Evolutionary conservation across 306 rosid species (phyloP), one percentile per base, ranked within the genome.

Genomic region (Corylus avellana): DNA sequence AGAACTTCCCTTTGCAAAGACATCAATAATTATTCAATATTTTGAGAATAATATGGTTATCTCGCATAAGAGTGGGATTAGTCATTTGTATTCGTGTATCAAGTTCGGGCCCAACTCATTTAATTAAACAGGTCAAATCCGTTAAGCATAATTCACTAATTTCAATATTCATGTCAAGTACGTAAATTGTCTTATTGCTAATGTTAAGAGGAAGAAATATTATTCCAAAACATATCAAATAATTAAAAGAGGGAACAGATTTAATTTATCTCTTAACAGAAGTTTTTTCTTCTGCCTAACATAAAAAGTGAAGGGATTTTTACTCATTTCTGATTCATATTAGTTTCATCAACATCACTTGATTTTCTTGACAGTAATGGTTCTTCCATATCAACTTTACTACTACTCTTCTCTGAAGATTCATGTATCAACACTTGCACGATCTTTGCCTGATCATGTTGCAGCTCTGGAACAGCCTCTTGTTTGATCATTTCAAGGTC

Each of bases 321-420:
- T 17, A 51, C 14, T 70, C 20, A 50, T 74, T 75, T 73, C 22
- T 55, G 67, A 47, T 82, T 61, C 48, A 81, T 68, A 61, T 79
- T 77, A 74, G 12, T 80, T 37, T 85, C 84, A 22, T 50, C 42
- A 20, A 49, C 76, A 72, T 72, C 8, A 74, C 67, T 78, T 70
- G 83, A 47, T 55, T 81, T 85, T 7, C 80, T 81, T 35, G 62
- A 22, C 6, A 91, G 79, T 66, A 89, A 78, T 1, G 94, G 88
- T 77, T 83, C 82, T 84, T 92, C 89, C 80, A 92, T 80, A 79
- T 90, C 89, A 71, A 74, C 66, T 77, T 16, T 72, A 42, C 63
- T 47, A 58, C 17, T 72, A 2, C 7, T 46, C 70, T 53, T 47
- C 62, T 68, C 62, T n/a, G 20, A 50, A 53, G 49, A 71, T 46